Evolutionary conservation across 768 basidiomycete species (phyloP), one percentile per base, ranked within the genome.

Genomic region (Polyporus arcularius): DNA sequence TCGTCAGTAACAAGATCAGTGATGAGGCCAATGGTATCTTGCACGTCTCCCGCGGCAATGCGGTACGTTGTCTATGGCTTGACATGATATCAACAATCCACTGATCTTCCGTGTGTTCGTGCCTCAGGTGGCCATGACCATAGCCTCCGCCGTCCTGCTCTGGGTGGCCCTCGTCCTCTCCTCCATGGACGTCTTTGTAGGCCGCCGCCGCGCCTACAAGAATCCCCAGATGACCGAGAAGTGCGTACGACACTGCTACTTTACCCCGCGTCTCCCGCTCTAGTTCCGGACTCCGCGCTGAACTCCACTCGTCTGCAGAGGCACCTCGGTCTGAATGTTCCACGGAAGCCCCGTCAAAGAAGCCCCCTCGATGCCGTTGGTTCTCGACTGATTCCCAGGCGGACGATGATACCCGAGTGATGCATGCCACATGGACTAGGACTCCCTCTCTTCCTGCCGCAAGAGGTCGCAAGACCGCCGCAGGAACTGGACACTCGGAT

Each of bases 61-160:
- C 78, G 41, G 80, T 81, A 67, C 61, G 77, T 74, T 12, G 21
- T 47, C 14, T 56, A 46, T 39, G 26, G 40, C 38, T 51, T 52
- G 54, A 26, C 46, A 28, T 57, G 54, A 60, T 64, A 30, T 16
- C 21, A 55, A 60, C 52, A 42, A 7, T 21, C n/a, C 14, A 21
- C 56, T 58, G 57, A 58, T 61, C 35, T 30, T 43, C 47, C 18
- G n/a, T 51, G 9, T 38, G 30, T 15, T 32, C 30, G 49, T 39
- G 10, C 31, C 32, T 50, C 58, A 81, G 80, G 78, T 81, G 45
- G 86, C 84, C 83, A 79, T 86, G 76, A 73, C 75, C n/a, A 71
- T 85, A 38, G 80, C 70, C 18, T 84, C 85, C 4, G 72, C 79
- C 15, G 66, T 85, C 55, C 74, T 76, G 14, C 71, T 83, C 18